These are phyloP conservation scores for Ormosia emarginata DNA, from an alignment of 306 rosid genomes.

Conservation along the genomic window DNA sequence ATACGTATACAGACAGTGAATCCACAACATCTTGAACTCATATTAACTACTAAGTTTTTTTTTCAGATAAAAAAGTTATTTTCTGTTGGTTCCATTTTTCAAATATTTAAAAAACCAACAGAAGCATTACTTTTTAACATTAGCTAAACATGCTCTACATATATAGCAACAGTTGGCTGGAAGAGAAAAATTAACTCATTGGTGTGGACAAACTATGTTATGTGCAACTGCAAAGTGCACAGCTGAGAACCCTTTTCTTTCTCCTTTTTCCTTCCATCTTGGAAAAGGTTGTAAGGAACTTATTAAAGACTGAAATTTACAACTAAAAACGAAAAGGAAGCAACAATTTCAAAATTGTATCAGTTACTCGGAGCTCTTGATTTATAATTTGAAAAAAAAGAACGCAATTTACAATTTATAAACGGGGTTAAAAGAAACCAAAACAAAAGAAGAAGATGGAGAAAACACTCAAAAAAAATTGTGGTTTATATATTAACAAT, in stretches of 20 bases:
- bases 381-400: constrained; percentile 40
- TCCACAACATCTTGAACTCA: background rate
- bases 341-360: constrained; percentile 43
- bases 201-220: background rate
- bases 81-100: background rate
- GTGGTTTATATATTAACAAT: constrained; percentile 36
- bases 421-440: constrained; percentile 3
- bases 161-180: background rate
- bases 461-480: constrained; percentile 30
- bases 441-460: background rate
- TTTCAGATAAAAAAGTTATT: background rate
- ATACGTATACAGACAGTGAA: background rate
- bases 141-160: background rate
- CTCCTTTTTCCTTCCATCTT: background rate
- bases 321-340: constrained; percentile 44
- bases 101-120: background rate
- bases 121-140: background rate
- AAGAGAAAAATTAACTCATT: background rate
- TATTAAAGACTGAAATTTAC: constrained; percentile 35
- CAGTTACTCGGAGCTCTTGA: constrained; percentile 39
- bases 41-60: background rate
- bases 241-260: constrained; percentile 11
- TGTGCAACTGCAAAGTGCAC: constrained; percentile 9
- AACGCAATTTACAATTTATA: constrained; percentile 41
- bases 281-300: constrained; percentile 21